These are phyloP conservation scores for Mortierella sp. DNA, from an alignment of 371 early-diverging fungal genomes.

Conservation along the genomic window DNA sequence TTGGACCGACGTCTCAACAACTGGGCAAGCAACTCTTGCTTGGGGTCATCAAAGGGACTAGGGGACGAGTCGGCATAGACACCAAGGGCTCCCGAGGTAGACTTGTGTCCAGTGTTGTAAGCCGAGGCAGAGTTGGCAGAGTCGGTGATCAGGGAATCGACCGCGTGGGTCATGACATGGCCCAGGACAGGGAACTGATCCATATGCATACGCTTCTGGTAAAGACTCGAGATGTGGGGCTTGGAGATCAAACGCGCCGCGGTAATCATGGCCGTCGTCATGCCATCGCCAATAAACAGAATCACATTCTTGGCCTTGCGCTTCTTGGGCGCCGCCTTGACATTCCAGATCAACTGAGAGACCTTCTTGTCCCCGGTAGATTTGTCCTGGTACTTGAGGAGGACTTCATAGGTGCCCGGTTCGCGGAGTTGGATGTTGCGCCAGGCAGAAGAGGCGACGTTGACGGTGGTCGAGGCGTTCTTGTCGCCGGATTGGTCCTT, in stretches of 20 bases:
- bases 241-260: conserved; percentile 71
- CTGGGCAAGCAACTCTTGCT: conserved; percentile 76
- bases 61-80: conserved; percentile 74
- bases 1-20: conserved; percentile 78
- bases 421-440: conserved; percentile 67
- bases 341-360: conserved; percentile 62
- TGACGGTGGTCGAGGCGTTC: conserved; percentile 59
- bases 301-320: conserved; percentile 82
- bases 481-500: conserved; percentile 58
- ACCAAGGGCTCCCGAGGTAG: conserved; percentile 70
- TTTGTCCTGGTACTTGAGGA: conserved; percentile 46
- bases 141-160: conserved; percentile 81
- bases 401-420: conserved; percentile 67
- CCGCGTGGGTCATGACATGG: conserved; percentile 77
- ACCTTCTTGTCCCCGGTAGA: conserved; percentile 43
- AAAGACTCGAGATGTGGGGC: conserved; percentile 69
- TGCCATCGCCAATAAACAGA: conserved; percentile 83
- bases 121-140: conserved; percentile 84
- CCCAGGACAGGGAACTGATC: conserved; percentile 77
- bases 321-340: conserved; percentile 60
- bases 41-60: conserved; percentile 71
- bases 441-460: conserved; percentile 71
- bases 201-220: conserved; percentile 68
- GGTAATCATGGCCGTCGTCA: conserved; percentile 72
- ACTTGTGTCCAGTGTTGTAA: conserved; percentile 79